Base-by-base conservation (phyloP, 1,284 basidiomycete species). In the Sphaerobolus stellatus region DNA sequence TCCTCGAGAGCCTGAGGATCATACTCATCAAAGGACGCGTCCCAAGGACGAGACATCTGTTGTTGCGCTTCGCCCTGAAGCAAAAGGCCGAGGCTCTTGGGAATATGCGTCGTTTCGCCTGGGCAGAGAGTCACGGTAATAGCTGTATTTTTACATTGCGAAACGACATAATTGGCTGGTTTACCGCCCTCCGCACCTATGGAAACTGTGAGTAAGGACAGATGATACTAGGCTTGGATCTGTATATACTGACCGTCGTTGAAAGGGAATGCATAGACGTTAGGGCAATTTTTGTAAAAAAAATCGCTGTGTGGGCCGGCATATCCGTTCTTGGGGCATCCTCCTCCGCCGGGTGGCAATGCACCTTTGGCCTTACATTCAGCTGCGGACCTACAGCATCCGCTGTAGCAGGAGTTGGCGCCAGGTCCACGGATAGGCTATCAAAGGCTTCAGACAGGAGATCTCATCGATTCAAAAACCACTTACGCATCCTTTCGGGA, bases 81-180 rank as follows among this genome's bases (percentile, higher is more conserved):
- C n/a, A n/a, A n/a, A n/a, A n/a, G n/a, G n/a, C n/a, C n/a, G n/a
- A n/a, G n/a, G n/a, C n/a, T n/a, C n/a, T n/a, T n/a, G n/a, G n/a
- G n/a, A n/a, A n/a, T n/a, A n/a, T 52, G 16, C 3, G 67, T 71
- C 13, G 68, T 64, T 27, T 5, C 50, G 20, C 68, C 65, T n/a
- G 69, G 62, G 55, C 67, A 68, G 41, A 68, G 68, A 8, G 67
- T 71, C 50, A 71, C 44, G 3, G 67, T 71, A 36, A 71, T 66
- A 20, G 8, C 60, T 2, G 67, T 49, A 56, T 70, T 71, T 13
- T 3, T 3, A 50, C 69, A 71, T 36, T 66, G 69, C 50, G 64
- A 68, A 40, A 47, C 68, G n/a, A 68, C 68, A 18, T 59, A 38
- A 20, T 68, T 65, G 16, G 68, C 67, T 45, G 56, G 47, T 16